A percentile compares a stretch with the other conserved stretches of the same genome.
These are phyloP conservation scores for Juglanconis juglandina DNA, from an alignment of 2,329 filamentous ascomycete genomes.

Conservation along the genomic window DNA sequence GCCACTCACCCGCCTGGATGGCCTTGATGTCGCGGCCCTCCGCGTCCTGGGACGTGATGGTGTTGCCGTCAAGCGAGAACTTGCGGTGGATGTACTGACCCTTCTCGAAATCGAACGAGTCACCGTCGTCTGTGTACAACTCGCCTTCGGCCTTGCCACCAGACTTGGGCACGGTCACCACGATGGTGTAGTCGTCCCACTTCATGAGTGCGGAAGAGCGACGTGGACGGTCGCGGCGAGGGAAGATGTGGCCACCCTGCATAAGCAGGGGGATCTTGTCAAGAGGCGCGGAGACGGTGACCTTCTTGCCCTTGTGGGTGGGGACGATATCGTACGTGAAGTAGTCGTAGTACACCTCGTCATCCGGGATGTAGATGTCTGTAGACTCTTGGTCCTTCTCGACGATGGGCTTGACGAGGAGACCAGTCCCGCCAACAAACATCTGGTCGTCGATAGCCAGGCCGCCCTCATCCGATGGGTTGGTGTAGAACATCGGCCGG, in stretches of 20 bases:
- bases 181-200: conserved; percentile 90
- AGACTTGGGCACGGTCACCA: conserved; percentile 66
- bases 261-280: conserved; percentile 87
- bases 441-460: conserved; percentile 90
- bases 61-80: conserved; percentile 63
- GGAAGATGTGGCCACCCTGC: conserved; percentile 88
- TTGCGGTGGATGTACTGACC: conserved; percentile 85
- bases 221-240: conserved; percentile 82
- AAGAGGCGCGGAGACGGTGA: conserved; percentile 72
- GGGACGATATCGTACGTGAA: conserved; percentile 76
- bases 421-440: conserved; percentile 81
- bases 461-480: conserved; percentile 81
- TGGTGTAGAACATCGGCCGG: conserved; percentile 87
- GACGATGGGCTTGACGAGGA: conserved; percentile 89
- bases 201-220: conserved; percentile 86
- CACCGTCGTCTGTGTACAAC: conserved; percentile 89
- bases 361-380: conserved; percentile 83
- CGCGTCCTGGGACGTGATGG: conserved; percentile 68
- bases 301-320: conserved; percentile 65
- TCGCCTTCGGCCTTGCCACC: conserved; percentile 68
- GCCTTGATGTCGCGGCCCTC: conserved; percentile 51
- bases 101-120: conserved; percentile 81
- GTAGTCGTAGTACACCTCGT: conserved; percentile 92
- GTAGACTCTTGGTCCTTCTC: conserved; percentile 69
- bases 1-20: conserved; percentile 66